Evolutionary conservation across 2,329 filamentous ascomycete species (phyloP).

Genomic region (Microcera coccophila): DNA sequence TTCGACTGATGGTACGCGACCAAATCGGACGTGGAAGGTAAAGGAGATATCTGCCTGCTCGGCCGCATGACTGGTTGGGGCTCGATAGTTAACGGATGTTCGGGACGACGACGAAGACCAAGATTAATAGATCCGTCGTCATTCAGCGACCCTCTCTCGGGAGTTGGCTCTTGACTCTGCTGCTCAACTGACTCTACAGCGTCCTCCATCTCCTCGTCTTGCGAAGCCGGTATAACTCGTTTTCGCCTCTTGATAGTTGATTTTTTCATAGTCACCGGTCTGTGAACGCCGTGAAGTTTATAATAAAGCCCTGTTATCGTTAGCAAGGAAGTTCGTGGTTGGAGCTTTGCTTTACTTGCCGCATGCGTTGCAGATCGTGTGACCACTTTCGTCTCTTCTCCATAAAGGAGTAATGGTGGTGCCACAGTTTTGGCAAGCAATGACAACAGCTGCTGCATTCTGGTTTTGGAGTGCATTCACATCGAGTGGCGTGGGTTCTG

Average conservation of each 20-base stretch:
- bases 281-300: conserved; percentile 89
- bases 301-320: conserved; percentile 73
- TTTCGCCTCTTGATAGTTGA: conserved; percentile 94
- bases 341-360: conserved; percentile 55
- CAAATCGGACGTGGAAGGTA: conserved; percentile 43
- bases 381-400: conserved; percentile 88
- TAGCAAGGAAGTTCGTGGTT: conserved; percentile 4
- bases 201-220: conserved; percentile 49
- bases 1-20: conserved; percentile 50
- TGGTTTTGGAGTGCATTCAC: conserved; percentile 34
- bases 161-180: conserved; percentile 34
- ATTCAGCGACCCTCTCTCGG: conserved; percentile 56
- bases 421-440: conserved; percentile 94
- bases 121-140: conserved; percentile 63
- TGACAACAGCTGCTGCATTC: conserved; percentile 48
- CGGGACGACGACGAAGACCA: conserved; percentile 49
- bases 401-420: conserved; percentile 96
- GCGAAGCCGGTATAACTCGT: conserved; percentile 78
- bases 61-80: conserved; percentile 43
- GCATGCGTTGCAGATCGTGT: conserved; percentile 98
- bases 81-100: conserved; percentile 44
- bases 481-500: conserved; percentile 31
- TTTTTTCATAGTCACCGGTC: conserved; percentile 98
- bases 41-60: conserved; percentile 42
- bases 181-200: conserved; percentile 43